Percentiles rank a stretch among this genome's conserved stretches.
Evolutionary conservation across 192 early-diverging fungal species (phyloP).

Genomic region (Diversispora epigaea): DNA sequence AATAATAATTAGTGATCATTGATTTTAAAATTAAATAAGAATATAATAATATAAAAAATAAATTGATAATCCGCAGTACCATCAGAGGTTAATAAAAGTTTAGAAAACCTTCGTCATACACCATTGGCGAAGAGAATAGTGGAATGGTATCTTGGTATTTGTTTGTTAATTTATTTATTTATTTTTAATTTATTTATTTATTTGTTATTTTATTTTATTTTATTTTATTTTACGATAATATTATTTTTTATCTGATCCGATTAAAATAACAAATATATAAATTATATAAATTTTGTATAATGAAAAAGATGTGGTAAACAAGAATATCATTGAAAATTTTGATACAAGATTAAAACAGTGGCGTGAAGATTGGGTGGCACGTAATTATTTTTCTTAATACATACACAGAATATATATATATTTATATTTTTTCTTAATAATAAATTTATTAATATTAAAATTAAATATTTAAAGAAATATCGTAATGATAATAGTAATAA

Average conservation of each 20-base stretch:
- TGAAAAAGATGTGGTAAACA: conserved; percentile 1
- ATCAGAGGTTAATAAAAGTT: conserved; percentile 1
- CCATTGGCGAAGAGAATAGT: conserved; percentile 1
- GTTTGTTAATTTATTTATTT: background rate
- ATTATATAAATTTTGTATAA: too few species aligned
- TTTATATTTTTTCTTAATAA: background rate
- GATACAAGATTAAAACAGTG: conserved; percentile 17
- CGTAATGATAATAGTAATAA: too few species aligned
- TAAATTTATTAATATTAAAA: background rate
- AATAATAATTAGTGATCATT: too few species aligned
- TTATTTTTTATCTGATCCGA: too few species aligned
- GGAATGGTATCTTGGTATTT: conserved; percentile 33
- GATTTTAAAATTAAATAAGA: too few species aligned
- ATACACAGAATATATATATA: background rate
- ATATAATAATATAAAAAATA: too few species aligned
- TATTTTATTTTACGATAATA: background rate
- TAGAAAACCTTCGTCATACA: background rate
- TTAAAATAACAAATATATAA: too few species aligned
- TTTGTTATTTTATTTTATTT: background rate
- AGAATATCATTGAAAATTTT: conserved; percentile 12
- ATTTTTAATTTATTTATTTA: background rate
- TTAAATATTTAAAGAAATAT: background rate
- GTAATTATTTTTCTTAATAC: background rate
- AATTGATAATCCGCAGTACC: background rate
- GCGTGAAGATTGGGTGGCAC: conserved; percentile 19